Percentiles rank a stretch among this genome's conserved stretches.
Evolutionary conservation across 345 rosid species (phyloP).

Genomic region (Sisymbrium altissimum): DNA sequence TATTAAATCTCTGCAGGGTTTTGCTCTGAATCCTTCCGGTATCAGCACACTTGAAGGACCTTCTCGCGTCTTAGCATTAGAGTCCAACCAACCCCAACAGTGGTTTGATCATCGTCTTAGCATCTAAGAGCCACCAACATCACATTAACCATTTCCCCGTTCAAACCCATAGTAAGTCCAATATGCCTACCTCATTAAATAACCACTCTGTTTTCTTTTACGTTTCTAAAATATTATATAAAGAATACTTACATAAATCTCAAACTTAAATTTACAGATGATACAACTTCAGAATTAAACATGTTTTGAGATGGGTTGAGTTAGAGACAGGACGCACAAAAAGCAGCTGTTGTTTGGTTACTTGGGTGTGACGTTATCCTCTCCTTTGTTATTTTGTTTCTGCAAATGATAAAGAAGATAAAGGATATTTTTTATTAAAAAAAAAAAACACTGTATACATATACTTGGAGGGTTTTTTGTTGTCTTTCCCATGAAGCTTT

Average conservation of each 20-base stretch:
- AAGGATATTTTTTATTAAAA: neutral
- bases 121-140: neutral
- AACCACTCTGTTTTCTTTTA: neutral
- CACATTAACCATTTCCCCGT: neutral
- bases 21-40: neutral
- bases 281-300: neutral
- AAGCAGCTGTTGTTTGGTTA: neutral
- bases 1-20: neutral
- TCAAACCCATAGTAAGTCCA: neutral
- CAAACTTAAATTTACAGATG: neutral
- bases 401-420: neutral
- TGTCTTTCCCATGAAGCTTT: neutral
- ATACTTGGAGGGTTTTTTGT: neutral
- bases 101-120: neutral
- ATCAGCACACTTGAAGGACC: neutral
- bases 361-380: conserved; percentile 2
- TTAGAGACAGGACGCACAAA: neutral
- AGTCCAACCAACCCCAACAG: neutral
- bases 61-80: neutral
- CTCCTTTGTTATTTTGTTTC: neutral
- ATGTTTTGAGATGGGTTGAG: neutral
- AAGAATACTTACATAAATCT: neutral
- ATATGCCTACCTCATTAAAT: neutral
- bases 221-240: neutral
- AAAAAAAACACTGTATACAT: neutral